Conservation (phyloP, 768 basidiomycete species). For the Pholiota microspora region DNA sequence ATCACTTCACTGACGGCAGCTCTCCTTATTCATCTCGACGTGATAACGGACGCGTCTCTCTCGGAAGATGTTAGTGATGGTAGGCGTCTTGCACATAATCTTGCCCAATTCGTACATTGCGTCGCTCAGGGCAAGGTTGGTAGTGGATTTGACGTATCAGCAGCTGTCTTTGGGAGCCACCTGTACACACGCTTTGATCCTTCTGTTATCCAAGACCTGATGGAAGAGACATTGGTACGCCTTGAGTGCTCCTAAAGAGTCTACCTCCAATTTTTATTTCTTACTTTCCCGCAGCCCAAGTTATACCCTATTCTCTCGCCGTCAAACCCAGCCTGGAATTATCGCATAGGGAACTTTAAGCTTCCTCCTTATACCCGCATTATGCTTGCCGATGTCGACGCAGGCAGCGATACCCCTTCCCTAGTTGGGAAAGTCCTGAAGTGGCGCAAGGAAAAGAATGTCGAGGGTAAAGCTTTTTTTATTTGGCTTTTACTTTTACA, state of each 20-base stretch:
- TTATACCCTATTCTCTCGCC: constrained; percentile 59
- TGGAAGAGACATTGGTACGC: constrained; percentile 52
- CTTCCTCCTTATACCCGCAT: constrained; percentile 84
- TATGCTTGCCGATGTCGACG: constrained; percentile 93
- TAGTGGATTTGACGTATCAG: constrained; percentile 94
- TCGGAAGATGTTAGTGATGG: constrained; percentile 40
- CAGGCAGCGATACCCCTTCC: constrained; percentile 93
- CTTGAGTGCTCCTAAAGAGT: too few species aligned
- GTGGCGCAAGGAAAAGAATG: constrained; percentile 73
- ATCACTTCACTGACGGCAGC: constrained; percentile 93
- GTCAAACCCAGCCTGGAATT: constrained; percentile 72
- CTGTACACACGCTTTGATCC: constrained; percentile 88
- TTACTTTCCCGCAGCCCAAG: constrained; percentile 23
- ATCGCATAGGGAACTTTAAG: constrained; percentile 62
- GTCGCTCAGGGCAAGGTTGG: constrained; percentile 98
- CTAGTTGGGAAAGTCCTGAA: constrained; percentile 88
- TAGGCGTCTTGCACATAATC: constrained; percentile 78
- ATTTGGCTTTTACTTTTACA: neutral
- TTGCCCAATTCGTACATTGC: constrained; percentile 93
- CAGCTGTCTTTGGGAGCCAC: constrained; percentile 94
- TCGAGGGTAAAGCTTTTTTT: constrained; percentile 41
- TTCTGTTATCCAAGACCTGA: constrained; percentile 59
- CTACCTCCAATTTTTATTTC: constrained; percentile 1
- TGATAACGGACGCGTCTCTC: constrained; percentile 55
- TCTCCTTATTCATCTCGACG: constrained; percentile 72